Evolutionary conservation across 768 basidiomycete species (phyloP), one percentile per base, ranked within the genome.

Genomic region (Pulveroboletus sp.): DNA sequence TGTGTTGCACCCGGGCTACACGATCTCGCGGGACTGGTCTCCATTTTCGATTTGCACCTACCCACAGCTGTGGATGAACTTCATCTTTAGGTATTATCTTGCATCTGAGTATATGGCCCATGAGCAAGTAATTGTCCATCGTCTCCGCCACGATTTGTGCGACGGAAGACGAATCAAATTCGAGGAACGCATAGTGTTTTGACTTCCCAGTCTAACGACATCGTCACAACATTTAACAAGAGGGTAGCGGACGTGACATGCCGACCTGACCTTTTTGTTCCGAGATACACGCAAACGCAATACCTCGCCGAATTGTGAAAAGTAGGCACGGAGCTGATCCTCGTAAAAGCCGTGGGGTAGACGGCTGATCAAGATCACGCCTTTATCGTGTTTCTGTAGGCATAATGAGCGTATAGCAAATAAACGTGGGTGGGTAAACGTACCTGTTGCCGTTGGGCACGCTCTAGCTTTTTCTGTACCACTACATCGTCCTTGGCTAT

Each of bases 281-380:
- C 97, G 82, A 4, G 94, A 95, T 14, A 99, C 70, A 7, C 97
- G 82, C 23, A 97, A 64, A 40, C 95, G 84, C 16, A 90, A 86
- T 21, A 99, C 83, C 36, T 84, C 79, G 5, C 97, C 97, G 56
- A 98, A 99, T 65, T 99, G 97, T 23, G 87, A 79, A 64, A 99
- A 97, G 71, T 98, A 98, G 2, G 81, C 84, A 54, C 81, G 82
- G 68, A 98, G 82, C 68, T 97, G 87, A 46, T 90, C 91, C 69
- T 99, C 97, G 69, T 92, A 95, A 71, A 99, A 98, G 19, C 97
- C 97, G 59, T 97, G 94, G 2, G 97, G 97, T 45, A 99, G 78
- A 50, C 94, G 85, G 14, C 94, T 86, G 45, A 99, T 76, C 73
- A 82, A 94, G 19, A 99, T 63, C 0, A 94, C 92, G 21, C 97